Percentiles rank a stretch among this genome's conserved stretches.
Evolutionary conservation across 1,284 basidiomycete genomes (phyloP).

Genomic region (Cystobasidium pallidum): DNA sequence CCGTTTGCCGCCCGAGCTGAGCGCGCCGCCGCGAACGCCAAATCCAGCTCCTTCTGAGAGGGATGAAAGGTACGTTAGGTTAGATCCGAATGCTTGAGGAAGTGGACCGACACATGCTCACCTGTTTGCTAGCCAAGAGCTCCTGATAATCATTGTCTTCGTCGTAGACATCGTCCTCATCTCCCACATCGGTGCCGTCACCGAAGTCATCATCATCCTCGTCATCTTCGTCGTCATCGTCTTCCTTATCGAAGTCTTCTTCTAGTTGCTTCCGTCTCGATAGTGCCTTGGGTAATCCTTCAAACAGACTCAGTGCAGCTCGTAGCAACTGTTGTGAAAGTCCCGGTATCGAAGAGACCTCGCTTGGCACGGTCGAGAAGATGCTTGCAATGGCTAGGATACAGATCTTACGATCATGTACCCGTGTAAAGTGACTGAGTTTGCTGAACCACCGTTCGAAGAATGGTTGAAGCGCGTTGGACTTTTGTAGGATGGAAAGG

Average conservation of each 20-base stretch:
- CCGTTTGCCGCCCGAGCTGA: slow-evolving; percentile 9
- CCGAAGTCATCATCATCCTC: slow-evolving; percentile 36
- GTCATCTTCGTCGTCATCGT: slow-evolving; percentile 52
- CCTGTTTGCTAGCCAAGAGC: slow-evolving; percentile 45
- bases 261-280: slow-evolving; percentile 64
- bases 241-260: slow-evolving; percentile 41
- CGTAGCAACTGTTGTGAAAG: slow-evolving; percentile 71
- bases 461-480: slow-evolving; percentile 68
- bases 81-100: no score
- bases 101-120: slow-evolving; percentile 2
- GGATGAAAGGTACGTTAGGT: no score
- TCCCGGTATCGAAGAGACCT: slow-evolving; percentile 70
- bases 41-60: slow-evolving; percentile 7
- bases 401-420: slow-evolving; percentile 86
- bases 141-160: slow-evolving; percentile 50
- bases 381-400: slow-evolving; percentile 74
- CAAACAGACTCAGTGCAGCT: slow-evolving; percentile 71
- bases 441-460: slow-evolving; percentile 78
- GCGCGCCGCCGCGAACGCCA: slow-evolving; percentile 19
- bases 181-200: slow-evolving; percentile 21
- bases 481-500: slow-evolving; percentile 67
- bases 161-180: slow-evolving; percentile 50
- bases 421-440: slow-evolving; percentile 70
- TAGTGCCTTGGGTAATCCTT: slow-evolving; percentile 72
- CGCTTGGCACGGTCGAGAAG: slow-evolving; percentile 67